A percentile compares a stretch with the other conserved stretches of the same genome.
Evolutionary conservation across 2,329 filamentous ascomycete genomes (phyloP).

Genomic region (Microdochium nivale): DNA sequence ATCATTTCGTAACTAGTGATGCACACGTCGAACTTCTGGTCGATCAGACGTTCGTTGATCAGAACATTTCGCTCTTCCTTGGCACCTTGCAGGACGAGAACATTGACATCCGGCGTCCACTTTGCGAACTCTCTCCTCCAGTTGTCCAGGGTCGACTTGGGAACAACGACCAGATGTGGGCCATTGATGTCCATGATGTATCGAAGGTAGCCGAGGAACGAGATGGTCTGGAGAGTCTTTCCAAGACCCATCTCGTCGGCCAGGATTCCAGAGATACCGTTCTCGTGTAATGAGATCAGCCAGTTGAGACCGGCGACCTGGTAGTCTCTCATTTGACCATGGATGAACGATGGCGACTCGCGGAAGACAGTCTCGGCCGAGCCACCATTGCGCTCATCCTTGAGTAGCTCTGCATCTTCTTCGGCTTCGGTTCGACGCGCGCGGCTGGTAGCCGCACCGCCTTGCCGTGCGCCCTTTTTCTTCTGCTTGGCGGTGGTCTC

Average conservation of each 20-base stretch:
- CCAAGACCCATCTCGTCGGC: slow-evolving; percentile 98
- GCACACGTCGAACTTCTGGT: slow-evolving; percentile 95
- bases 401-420: slow-evolving; percentile 81
- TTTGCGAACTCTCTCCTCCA: slow-evolving; percentile 91
- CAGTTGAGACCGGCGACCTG: slow-evolving; percentile 94
- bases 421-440: slow-evolving; percentile 91
- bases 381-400: slow-evolving; percentile 83
- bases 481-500: slow-evolving; percentile 57
- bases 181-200: slow-evolving; percentile 85
- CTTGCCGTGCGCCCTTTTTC: slow-evolving; percentile 70
- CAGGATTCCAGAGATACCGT: slow-evolving; percentile 95
- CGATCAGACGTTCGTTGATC: slow-evolving; percentile 84
- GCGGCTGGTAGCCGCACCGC: slow-evolving; percentile 70
- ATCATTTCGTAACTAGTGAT: slow-evolving; percentile 99
- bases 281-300: slow-evolving; percentile 95
- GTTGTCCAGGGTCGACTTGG: slow-evolving; percentile 96
- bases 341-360: slow-evolving; percentile 83
- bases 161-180: slow-evolving; percentile 84
- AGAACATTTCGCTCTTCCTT: slow-evolving; percentile 87
- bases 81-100: slow-evolving; percentile 85
- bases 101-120: slow-evolving; percentile 95
- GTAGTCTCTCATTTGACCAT: slow-evolving; percentile 91
- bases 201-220: slow-evolving; percentile 89
- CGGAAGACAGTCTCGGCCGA: slow-evolving; percentile 85
- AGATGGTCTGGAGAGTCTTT: slow-evolving; percentile 95